Evolutionary conservation across 768 basidiomycete species (phyloP).

Genomic region (Termitomyces sp.): DNA sequence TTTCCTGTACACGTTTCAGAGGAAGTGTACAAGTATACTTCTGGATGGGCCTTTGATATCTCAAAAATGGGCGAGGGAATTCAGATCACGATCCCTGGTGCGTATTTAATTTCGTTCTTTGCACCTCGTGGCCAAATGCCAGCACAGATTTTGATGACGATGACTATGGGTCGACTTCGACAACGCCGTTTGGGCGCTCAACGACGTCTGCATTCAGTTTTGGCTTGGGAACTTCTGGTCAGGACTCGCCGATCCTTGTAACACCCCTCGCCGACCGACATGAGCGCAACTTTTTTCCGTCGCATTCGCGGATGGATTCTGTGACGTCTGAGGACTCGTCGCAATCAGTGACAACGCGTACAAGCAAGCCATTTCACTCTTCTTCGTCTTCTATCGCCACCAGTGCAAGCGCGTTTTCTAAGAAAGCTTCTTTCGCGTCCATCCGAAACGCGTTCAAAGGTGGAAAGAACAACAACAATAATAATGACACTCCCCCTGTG

Average conservation of each 20-base stretch:
- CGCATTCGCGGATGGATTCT: conserved; percentile 74
- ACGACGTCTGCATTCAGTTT: conserved; percentile 37
- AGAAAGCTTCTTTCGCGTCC: conserved; percentile 83
- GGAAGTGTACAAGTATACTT: conserved; percentile 5
- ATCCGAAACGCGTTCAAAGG: conserved; percentile 85
- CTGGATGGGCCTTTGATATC: conserved; percentile 15
- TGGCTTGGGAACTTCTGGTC: conserved; percentile 41
- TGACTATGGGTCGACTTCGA: conserved; percentile 48
- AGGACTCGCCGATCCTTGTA: conserved; percentile 59
- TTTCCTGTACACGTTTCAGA: conserved; percentile 9
- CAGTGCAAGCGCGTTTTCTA: conserved; percentile 52
- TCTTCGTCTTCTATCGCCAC: conserved; percentile 66
- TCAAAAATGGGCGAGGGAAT: conserved; percentile 39
- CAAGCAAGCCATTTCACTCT: conserved; percentile 59
- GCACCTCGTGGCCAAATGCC: conserved; percentile 5
- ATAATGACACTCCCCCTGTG: conserved; percentile 66
- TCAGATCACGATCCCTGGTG: conserved; percentile 65
- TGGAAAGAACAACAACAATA: conserved; percentile 46
- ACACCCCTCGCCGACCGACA: conserved; percentile 47
- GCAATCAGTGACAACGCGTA: conserved; percentile 49
- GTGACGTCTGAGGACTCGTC: conserved; percentile 72
- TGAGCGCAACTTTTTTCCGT: conserved; percentile 57
- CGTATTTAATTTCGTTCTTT: conserved; percentile 12
- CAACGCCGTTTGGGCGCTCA: conserved; percentile 67
- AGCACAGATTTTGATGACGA: conserved; percentile 68